Evolutionary conservation across 768 basidiomycete genomes (phyloP).

Genomic region (Termitomyces sp.): DNA sequence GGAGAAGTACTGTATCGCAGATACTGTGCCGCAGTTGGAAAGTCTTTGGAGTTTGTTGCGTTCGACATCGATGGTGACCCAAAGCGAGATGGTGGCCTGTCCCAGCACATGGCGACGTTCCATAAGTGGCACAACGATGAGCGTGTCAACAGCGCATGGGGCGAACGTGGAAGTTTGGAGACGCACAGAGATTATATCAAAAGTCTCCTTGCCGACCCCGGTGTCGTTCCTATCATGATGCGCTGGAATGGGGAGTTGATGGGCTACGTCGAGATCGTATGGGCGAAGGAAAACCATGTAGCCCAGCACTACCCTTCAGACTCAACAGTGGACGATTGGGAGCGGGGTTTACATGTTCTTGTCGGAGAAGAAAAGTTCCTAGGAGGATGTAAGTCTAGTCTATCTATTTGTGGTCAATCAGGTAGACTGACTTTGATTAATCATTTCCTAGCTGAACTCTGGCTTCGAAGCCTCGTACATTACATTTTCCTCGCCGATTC

Average conservation of each 20-base stretch:
- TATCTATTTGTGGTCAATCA: not conserved
- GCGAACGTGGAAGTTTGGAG: constrained; percentile 37
- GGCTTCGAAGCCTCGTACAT: constrained; percentile 32
- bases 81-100: constrained; percentile 16
- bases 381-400: constrained; percentile 29
- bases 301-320: constrained; percentile 22
- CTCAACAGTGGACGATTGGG: constrained; percentile 20
- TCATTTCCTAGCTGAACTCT: constrained; percentile 23
- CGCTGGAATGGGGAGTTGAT: constrained; percentile 40
- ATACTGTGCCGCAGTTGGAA: constrained; percentile 26
- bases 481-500: constrained; percentile 38
- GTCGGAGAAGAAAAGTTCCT: constrained; percentile 42
- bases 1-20: constrained; percentile 35
- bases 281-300: constrained; percentile 36
- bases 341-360: constrained; percentile 36
- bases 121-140: constrained; percentile 44
- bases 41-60: constrained; percentile 25
- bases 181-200: constrained; percentile 36
- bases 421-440: not conserved
- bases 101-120: constrained; percentile 36
- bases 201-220: constrained; percentile 28
- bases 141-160: constrained; percentile 41
- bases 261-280: constrained; percentile 42
- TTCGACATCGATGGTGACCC: constrained; percentile 25
- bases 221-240: constrained; percentile 34